Base-by-base conservation (phyloP, 148 eudicot species). In the Chenopodium suecicum region DNA sequence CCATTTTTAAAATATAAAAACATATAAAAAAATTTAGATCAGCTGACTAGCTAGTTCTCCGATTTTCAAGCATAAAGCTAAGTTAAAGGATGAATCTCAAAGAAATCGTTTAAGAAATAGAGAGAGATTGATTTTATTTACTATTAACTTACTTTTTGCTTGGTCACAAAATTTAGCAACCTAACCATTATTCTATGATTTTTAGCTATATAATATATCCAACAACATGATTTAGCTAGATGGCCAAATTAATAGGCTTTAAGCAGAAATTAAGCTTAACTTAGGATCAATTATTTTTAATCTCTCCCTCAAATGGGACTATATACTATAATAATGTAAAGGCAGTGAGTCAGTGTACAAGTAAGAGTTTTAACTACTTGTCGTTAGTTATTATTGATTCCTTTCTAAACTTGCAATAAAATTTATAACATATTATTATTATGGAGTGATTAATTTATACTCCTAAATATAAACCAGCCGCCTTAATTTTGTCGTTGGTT, bases 401-500 rank as follows among this genome's bases (percentile, higher is more conserved):
- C 17, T 44, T 16, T 20, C 14, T 71, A 22, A 44, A 19, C 23
- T 70, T 44, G 29, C 16, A 71, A 29, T 10, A 27, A 16, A 10
- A 27, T 13, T 9, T 29, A 12, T 16, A 67, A 8, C 5, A 12
- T 27, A 56, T 56, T 14, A 17, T 0, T 54, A 17, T 13, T 54
- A 16, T 41, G 54, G 52, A 41, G 52, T 71, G 25, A 71, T 4
- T 46, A 72, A 72, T 19, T 6, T 13, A 34, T 68, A n/a, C 52
- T 8, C 20, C 2, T 41, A 41, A 71, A 48, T 13, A 25, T 71
- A 5, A 31, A 54, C n/a, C 17, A 54, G 85, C 85, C 82, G 82
- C 85, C 85, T 74, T 54, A 79, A 83, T 32, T 66, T 83, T 83
- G 85, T 74, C 82, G 56, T 66, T 27, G 73, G 63, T 37, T 11